Percentiles rank a stretch among this genome's conserved stretches.
These are phyloP conservation scores for Annulohypoxylon moriforme DNA, from an alignment of 495 filamentous ascomycete species.

Conservation along the genomic window DNA sequence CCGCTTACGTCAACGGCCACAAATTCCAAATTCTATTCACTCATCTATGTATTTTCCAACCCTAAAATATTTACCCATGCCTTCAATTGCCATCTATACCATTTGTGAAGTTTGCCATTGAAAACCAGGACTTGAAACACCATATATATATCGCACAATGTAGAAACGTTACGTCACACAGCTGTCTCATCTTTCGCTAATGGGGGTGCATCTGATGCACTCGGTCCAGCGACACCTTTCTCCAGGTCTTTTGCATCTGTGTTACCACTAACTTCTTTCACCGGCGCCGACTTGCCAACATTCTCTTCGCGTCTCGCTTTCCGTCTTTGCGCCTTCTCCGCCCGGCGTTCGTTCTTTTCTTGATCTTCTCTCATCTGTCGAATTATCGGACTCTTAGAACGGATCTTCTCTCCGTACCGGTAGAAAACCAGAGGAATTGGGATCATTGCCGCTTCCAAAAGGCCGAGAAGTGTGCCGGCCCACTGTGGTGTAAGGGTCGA, in stretches of 20 bases:
- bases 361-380: constrained; percentile 76
- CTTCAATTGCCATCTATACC: background rate
- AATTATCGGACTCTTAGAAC: constrained; percentile 73
- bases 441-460: constrained; percentile 74
- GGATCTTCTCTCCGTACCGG: constrained; percentile 75
- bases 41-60: background rate
- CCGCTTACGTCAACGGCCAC: background rate
- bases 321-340: constrained; percentile 27
- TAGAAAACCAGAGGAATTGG: constrained; percentile 87
- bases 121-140: background rate
- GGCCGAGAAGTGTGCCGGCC: constrained; percentile 79
- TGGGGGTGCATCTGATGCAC: background rate
- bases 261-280: constrained; percentile 14
- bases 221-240: constrained; percentile 6
- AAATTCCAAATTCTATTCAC: background rate
- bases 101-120: background rate
- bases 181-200: constrained; percentile 20
- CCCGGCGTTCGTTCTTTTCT: constrained; percentile 64
- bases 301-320: constrained; percentile 24
- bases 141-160: background rate
- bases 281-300: background rate
- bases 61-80: background rate
- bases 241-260: constrained; percentile 1
- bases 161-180: constrained; percentile 14
- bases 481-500: constrained; percentile 74